phyloP scores from a whole-genome alignment of 2,329 filamentous ascomycete genomes.

The Cytospora piceae region DNA sequence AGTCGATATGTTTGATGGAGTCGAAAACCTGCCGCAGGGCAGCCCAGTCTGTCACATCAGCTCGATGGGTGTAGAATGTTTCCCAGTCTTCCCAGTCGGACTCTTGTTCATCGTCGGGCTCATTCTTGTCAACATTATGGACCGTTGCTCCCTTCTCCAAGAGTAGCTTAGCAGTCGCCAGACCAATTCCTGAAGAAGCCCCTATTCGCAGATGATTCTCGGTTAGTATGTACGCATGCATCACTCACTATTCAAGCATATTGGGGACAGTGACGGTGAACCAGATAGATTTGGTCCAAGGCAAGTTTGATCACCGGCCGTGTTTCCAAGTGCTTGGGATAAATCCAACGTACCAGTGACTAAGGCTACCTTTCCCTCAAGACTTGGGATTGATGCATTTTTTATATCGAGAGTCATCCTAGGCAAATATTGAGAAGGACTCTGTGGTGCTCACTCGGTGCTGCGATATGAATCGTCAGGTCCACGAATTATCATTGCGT shows the following conservation, averaged over 20 bases:
- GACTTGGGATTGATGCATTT: background rate
- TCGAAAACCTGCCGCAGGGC: constrained; percentile 9
- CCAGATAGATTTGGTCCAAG: background rate
- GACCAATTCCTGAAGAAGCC: constrained; percentile 7
- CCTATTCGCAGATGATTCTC: background rate
- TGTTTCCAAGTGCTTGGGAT: background rate
- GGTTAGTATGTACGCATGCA: background rate
- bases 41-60: constrained; percentile 9
- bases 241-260: background rate
- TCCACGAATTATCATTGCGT: background rate
- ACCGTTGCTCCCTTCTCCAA: constrained; percentile 7
- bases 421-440: too few relatives aligned
- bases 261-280: background rate
- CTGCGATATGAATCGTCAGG: too few relatives aligned
- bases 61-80: constrained; percentile 1
- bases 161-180: constrained; percentile 9
- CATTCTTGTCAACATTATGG: constrained; percentile 1
- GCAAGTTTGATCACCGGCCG: too few relatives aligned
- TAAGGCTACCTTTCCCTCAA: constrained; percentile 5
- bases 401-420: background rate
- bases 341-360: constrained; percentile 1
- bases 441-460: too few relatives aligned
- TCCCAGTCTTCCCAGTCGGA: constrained; percentile 15
- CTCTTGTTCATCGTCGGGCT: constrained; percentile 11
- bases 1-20: background rate